Conservation (phyloP, 352 stramenopile species). For the Phytophthora europaea region DNA sequence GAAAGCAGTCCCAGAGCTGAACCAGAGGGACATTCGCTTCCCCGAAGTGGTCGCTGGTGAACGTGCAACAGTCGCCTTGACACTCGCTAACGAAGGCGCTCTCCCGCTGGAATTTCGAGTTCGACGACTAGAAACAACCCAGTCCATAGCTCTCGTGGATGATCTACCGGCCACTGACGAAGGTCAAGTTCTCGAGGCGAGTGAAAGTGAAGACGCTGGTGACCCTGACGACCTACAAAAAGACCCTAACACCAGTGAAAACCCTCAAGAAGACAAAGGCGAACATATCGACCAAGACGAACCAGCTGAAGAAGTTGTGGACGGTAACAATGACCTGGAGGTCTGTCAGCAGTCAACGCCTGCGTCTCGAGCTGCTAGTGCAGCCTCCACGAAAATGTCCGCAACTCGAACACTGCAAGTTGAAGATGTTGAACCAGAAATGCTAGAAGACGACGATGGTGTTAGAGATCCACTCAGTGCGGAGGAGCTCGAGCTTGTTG, state of each 20-base stretch:
- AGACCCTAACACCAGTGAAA: neutral
- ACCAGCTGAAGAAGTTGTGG: neutral
- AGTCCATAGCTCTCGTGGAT: neutral
- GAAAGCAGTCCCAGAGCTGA: constrained; percentile 79
- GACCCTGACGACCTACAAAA: neutral
- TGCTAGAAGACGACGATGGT: neutral
- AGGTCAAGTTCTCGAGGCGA: neutral
- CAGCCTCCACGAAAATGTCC: constrained; percentile 7
- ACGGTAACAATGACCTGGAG: neutral
- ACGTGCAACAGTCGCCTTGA: constrained; percentile 56
- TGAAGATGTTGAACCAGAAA: constrained; percentile 4
- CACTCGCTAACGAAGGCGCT: constrained; percentile 79
- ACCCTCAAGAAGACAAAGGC: constrained; percentile 20
- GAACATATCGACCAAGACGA: neutral
- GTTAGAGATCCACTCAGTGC: constrained; percentile 22
- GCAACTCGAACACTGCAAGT: neutral
- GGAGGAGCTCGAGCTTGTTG: constrained; percentile 50
- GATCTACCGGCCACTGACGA: neutral
- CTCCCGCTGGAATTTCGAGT: constrained; percentile 68
- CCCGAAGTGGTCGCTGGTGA: constrained; percentile 85
- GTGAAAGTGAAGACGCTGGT: neutral
- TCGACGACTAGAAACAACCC: constrained; percentile 1
- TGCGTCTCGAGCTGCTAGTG: constrained; percentile 12
- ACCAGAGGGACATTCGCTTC: constrained; percentile 57
- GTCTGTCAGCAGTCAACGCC: neutral